Evolutionary conservation across 2,329 filamentous ascomycete species (phyloP), one percentile per base, ranked within the genome.

Genomic region (Blastomyces emzantsi): DNA sequence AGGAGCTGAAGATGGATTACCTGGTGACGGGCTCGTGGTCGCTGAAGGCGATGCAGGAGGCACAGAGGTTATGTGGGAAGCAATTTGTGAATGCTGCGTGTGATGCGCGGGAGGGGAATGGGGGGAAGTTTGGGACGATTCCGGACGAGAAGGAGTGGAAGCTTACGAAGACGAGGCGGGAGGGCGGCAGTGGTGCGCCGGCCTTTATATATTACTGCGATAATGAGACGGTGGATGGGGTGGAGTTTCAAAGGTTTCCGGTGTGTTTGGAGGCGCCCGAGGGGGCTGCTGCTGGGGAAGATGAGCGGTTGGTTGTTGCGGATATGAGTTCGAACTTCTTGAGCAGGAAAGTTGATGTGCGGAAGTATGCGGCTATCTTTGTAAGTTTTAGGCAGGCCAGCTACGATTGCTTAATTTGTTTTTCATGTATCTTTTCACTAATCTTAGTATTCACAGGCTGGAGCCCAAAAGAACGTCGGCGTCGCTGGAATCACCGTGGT

Each of bases 321-420:
- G 93, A 97, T 76, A 96, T 97, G 90, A 89, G 85, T 57, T 96
- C 90, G 64, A 97, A 97, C 76, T 96, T 97, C 73, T 85, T 97
- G 61, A 91, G 90, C 57, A 82, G 91, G 54, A 83, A 82, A 66
- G 83, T 97, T 30, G 87, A 92, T 43, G 83, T 95, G 58, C 81
- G 80, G 69, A 92, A 94, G 73, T 96, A 88, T 77, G 88, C 87
- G 0, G 80, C 88, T 68, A 89, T 97, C 73, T 97, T 97, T 79
- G 95, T 92, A 72, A 66, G 78, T 70, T 36, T 55, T 39, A 22
- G 8, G 25, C 3, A 6, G 4, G 22, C 1, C 8, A 36, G 33
- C 13, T 52, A 15, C 49, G 6, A 30, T 56, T 1, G 6, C 19
- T 56, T 56, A 1, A 68, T 59, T 13, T 49, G 30, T 47, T 9